Conservation (phyloP, 2,329 filamentous ascomycete species). For the Pseudodiploospora longispora region DNA sequence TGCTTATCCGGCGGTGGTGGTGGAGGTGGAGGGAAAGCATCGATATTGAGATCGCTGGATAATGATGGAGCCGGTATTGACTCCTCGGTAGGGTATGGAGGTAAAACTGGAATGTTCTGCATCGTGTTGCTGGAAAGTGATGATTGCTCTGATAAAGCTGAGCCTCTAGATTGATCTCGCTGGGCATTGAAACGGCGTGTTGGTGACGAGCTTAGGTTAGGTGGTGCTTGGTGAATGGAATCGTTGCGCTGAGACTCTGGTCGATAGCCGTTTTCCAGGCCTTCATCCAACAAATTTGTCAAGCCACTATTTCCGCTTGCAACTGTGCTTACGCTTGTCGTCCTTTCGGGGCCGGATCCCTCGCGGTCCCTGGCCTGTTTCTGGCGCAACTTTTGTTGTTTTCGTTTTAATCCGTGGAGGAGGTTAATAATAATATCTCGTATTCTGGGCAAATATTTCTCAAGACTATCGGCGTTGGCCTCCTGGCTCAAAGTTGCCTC, state of each 20-base stretch:
- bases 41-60: constrained; percentile 44
- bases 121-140: constrained; percentile 65
- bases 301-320: constrained; percentile 48
- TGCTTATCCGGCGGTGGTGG: constrained; percentile 61
- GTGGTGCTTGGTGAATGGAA: constrained; percentile 13
- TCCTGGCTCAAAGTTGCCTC: constrained; percentile 96
- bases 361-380: constrained; percentile 50
- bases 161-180: constrained; percentile 44
- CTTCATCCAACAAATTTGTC: constrained; percentile 52
- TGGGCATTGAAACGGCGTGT: constrained; percentile 37
- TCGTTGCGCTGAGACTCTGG: constrained; percentile 27
- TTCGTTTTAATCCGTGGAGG: constrained; percentile 90
- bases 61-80: constrained; percentile 37
- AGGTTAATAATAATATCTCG: constrained; percentile 98
- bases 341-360: constrained; percentile 33
- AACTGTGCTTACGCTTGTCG: constrained; percentile 51
- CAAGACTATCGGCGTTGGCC: constrained; percentile 85
- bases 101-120: constrained; percentile 67
- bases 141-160: constrained; percentile 51
- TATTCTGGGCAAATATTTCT: constrained; percentile 88
- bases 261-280: constrained; percentile 45
- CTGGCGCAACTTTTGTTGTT: constrained; percentile 78
- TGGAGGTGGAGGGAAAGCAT: constrained; percentile 65
- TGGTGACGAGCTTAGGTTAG: constrained; percentile 32
- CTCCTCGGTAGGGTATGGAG: constrained; percentile 61